phyloP scores from a whole-genome alignment of 2,329 filamentous ascomycete species.

The Colletotrichum sp. region DNA sequence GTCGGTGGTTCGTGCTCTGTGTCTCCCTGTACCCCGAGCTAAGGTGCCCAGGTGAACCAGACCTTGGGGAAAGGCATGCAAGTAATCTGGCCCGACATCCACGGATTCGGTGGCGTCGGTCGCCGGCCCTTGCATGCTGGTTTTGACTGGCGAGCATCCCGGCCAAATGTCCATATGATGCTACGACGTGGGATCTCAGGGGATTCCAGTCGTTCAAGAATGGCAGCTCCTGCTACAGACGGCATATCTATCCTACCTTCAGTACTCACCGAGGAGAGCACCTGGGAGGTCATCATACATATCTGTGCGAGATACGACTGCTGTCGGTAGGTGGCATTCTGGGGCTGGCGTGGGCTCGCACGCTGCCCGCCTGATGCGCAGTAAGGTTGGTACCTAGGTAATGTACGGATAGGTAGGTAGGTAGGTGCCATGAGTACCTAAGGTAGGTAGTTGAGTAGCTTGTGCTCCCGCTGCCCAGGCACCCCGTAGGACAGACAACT shows the following conservation, averaged over 20 bases:
- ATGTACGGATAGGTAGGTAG: not conserved
- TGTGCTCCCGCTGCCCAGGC: not conserved
- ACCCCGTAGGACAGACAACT: not conserved
- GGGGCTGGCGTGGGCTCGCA: too few relatives aligned
- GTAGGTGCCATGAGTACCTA: not conserved
- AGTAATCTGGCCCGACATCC: not conserved
- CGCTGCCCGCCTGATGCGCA: too few relatives aligned
- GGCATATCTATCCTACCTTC: not conserved
- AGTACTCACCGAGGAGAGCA: not conserved
- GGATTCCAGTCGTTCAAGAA: not conserved
- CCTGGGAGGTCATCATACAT: not conserved
- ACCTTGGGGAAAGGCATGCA: conserved; percentile 2
- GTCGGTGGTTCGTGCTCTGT: not conserved
- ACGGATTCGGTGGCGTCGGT: not conserved
- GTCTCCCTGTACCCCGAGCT: not conserved
- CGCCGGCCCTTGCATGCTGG: not conserved
- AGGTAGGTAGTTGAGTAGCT: not conserved
- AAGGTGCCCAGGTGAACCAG: not conserved
- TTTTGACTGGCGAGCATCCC: not conserved
- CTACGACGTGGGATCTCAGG: not conserved
- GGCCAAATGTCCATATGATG: not conserved
- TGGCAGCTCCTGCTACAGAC: not conserved
- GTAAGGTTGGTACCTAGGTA: not conserved
- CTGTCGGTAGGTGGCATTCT: not conserved
- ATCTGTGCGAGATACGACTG: not conserved